Base-by-base conservation (phyloP, 1,284 basidiomycete species). In the Marasmius sp. region DNA sequence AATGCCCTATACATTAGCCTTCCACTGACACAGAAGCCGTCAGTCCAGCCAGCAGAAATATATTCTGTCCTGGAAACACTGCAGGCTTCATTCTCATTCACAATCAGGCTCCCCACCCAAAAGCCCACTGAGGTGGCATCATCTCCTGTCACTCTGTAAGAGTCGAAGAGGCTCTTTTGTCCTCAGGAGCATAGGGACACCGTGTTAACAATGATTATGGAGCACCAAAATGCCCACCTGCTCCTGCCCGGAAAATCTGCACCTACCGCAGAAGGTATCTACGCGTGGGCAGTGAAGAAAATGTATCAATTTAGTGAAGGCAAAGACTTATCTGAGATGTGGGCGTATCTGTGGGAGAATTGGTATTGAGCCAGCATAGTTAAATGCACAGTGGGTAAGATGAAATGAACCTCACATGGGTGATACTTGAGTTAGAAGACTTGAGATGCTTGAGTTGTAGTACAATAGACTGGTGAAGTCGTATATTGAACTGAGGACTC, bases 311-410 rank as follows among this genome's bases (percentile, higher is more conserved):
- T 66, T 57, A 75, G 74, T 59, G 52, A 57, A 3, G 53, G 65
- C 9, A 38, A 74, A 52, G 64, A 73, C 39, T 58, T 74, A 3
- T 69, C 22, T 0, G 71, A 71, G 47, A 18, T 65, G 0, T 74
- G 72, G 72, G 72, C 72, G 6, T 71, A 74, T 54, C 61, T 74
- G 1, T 74, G 73, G 73, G 71, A 71, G 57, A 73, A 72, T 45
- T 72, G n/a, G n/a, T n/a, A n/a, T n/a, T n/a, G n/a, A n/a, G n/a
- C n/a, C n/a, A n/a, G n/a, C n/a, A n/a, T n/a, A n/a, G n/a, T n/a
- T n/a, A n/a, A n/a, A n/a, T n/a, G n/a, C n/a, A n/a, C n/a, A n/a
- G n/a, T n/a, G n/a, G n/a, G n/a, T n/a, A n/a, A n/a, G n/a, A n/a
- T n/a, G n/a, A n/a, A n/a, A n/a, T n/a, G n/a, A n/a, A n/a, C n/a